Conservation (phyloP, 257 asterid species). For the Rauvolfia tetraphylla region DNA sequence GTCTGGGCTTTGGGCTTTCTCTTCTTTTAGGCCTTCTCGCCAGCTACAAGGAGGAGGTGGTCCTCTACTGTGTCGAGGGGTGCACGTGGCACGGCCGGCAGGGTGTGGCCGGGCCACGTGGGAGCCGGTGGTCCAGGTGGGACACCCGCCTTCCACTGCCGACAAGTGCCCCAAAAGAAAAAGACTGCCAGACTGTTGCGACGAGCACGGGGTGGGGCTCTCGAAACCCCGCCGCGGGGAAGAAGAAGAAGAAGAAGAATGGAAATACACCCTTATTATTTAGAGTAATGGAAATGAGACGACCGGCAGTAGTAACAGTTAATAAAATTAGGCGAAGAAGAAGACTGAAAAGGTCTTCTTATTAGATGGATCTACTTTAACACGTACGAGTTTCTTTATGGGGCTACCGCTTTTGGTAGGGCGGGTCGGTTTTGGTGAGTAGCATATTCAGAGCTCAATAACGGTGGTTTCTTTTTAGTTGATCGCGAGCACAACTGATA, state of each 20-base stretch:
- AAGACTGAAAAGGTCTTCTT: no score
- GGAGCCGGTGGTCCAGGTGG: constrained; percentile 72
- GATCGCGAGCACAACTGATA: no score
- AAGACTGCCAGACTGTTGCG: constrained; percentile 45
- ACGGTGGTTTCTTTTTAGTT: neutral
- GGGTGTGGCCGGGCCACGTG: constrained; percentile 71
- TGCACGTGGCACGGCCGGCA: constrained; percentile 69
- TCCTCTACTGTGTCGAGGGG: constrained; percentile 43
- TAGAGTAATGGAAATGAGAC: no score
- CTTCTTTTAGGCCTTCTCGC: neutral
- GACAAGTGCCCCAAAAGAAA: constrained; percentile 36
- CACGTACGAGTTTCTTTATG: no score
- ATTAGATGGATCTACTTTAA: no score
- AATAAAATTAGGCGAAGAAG: neutral
- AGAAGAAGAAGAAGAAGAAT: neutral
- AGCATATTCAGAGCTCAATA: neutral
- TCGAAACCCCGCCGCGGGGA: neutral
- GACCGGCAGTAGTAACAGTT: no score
- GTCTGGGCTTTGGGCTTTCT: constrained; percentile 17
- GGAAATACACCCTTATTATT: no score
- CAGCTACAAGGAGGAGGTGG: constrained; percentile 37
- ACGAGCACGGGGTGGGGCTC: constrained; percentile 22
- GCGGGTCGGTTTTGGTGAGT: constrained; percentile 9
- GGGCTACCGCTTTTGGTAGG: constrained; percentile 9
- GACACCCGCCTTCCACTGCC: constrained; percentile 8